These are phyloP conservation scores for Helenozyma baotianmanensis DNA, from an alignment of 805 yeast species.

Conservation along the genomic window DNA sequence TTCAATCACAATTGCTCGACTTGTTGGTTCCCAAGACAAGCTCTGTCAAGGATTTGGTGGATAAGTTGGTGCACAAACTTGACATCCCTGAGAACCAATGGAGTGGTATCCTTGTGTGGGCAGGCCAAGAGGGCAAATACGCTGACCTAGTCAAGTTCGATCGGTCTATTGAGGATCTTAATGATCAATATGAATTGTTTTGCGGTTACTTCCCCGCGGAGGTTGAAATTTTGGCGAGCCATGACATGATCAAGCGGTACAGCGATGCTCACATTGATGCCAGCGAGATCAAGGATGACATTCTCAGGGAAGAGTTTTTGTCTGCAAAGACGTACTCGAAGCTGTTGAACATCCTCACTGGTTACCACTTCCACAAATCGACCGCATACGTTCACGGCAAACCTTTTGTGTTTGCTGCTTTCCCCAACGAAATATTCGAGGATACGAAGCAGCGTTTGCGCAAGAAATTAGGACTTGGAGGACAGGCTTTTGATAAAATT, in stretches of 20 bases:
- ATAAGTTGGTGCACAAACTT: constrained; percentile 52
- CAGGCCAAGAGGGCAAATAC: constrained; percentile 39
- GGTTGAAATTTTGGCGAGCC: constrained; percentile 32
- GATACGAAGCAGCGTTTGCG: constrained; percentile 67
- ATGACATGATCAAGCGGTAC: constrained; percentile 29
- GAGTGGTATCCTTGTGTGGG: constrained; percentile 54
- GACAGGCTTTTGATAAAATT: constrained; percentile 74
- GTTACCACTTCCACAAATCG: constrained; percentile 73
- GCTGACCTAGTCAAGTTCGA: constrained; percentile 36
- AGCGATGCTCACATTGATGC: constrained; percentile 16
- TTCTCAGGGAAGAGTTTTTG: constrained; percentile 12
- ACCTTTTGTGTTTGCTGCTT: constrained; percentile 74
- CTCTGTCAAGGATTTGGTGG: constrained; percentile 51
- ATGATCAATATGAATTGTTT: constrained; percentile 32
- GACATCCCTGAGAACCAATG: constrained; percentile 46
- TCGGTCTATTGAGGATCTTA: constrained; percentile 28
- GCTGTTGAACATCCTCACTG: constrained; percentile 50
- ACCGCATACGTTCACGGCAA: constrained; percentile 68
- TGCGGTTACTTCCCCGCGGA: constrained; percentile 43
- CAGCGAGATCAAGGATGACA: constrained; percentile 23
- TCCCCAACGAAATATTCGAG: constrained; percentile 59
- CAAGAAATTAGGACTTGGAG: constrained; percentile 67
- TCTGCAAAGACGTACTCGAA: constrained; percentile 21
- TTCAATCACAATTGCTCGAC: constrained; percentile 65
- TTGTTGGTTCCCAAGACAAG: constrained; percentile 64